phyloP scores from a whole-genome alignment of 345 rosid genomes.

The Kernera saxatilis region DNA sequence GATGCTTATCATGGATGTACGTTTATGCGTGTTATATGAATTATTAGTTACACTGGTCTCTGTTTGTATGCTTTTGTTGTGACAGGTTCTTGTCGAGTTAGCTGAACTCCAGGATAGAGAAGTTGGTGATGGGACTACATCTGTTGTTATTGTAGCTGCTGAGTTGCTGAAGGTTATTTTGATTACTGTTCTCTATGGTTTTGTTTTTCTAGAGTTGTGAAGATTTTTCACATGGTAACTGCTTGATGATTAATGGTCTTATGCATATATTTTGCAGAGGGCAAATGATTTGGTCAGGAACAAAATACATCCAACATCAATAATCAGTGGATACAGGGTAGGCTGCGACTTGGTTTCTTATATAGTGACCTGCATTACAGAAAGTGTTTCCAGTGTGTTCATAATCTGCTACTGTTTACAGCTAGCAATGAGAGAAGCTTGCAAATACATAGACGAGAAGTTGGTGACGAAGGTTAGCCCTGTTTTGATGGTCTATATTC shows the following conservation, averaged over 20 bases:
- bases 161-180: conserved; percentile 40
- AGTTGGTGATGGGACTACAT: conserved; percentile 97
- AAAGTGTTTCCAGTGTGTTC: background rate
- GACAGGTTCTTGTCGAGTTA: conserved; percentile 92
- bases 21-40: background rate
- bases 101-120: conserved; percentile 98
- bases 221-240: background rate
- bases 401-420: conserved; percentile 28
- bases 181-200: background rate
- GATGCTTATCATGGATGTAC: background rate
- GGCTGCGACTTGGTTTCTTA: conserved; percentile 14
- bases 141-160: conserved; percentile 92
- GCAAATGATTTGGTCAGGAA: conserved; percentile 96
- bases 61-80: background rate
- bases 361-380: background rate
- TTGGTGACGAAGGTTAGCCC: conserved; percentile 67
- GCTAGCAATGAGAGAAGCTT: conserved; percentile 99
- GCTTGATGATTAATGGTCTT: background rate
- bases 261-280: conserved; percentile 47
- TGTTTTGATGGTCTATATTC: background rate
- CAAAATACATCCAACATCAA: conserved; percentile 95
- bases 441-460: conserved; percentile 89
- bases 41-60: background rate
- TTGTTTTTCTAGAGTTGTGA: background rate
- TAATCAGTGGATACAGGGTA: conserved; percentile 91